Base-by-base conservation (phyloP, 2,329 filamentous ascomycete genomes). In the Paraphaeosphaeria sporulosa region DNA sequence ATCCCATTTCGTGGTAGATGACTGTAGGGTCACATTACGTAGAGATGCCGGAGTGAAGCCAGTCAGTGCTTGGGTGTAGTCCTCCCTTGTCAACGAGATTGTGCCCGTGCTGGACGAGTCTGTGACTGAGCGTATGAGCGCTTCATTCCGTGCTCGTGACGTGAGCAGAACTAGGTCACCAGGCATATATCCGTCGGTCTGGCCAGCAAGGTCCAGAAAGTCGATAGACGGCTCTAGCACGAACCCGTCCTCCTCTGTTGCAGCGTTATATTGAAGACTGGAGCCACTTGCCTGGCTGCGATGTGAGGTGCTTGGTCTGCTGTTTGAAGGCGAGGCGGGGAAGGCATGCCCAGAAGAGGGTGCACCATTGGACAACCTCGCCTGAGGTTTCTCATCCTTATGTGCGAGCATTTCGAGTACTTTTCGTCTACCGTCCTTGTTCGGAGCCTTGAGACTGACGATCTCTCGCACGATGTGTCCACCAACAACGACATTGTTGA, bases 121-220 rank as follows among this genome's bases (percentile, higher is more conserved):
- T 5, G 74, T 76, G 30, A 98, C 89, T 8, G 90, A 90, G 10
- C 94, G 90, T 68, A 98, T 96, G 17, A 99, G 86, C 27, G 94
- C 92, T 79, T 98, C 95, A 69, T 94, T 97, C 56, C 94, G 88
- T 40, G 95, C 94, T 60, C 95, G 87, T 12, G 92, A 90, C 19
- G 96, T 91, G 12, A 99, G 86, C 2, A 97, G 85, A 17, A 90
- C 89, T 40, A 99, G 84, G 76, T 99, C 95, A 3, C 94, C 95
- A 0, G 95, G 94, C 94, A 98, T 97, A 75, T 98, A 99, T 0
- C 95, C 95, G 73, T 99, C 95, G 0, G 94, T 98, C 68, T 94
- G 90, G 1, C 95, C 94, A 19, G 96, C 93, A 58, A 99, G 85
- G 64, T 98, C 94, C 9, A 98, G 86, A 59, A 98, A 92, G 75